Evolutionary conservation across 2,329 filamentous ascomycete genomes (phyloP).

Genomic region (Parastagonospora nodorum): DNA sequence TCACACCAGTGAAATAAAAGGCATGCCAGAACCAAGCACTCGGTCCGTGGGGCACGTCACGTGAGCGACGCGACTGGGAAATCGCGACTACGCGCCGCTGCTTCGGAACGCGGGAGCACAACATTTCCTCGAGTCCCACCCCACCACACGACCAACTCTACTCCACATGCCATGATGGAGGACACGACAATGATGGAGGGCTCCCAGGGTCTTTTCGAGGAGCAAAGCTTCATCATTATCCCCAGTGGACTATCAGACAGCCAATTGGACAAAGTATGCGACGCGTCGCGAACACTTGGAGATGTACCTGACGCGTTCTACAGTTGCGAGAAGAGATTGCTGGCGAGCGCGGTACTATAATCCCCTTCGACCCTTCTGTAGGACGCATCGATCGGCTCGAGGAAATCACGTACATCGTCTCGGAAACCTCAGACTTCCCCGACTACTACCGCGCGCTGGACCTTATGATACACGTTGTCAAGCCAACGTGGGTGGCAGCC

Average conservation of each 20-base stretch:
- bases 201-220: constrained; percentile 45
- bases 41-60: constrained; percentile 14
- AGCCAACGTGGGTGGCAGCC: constrained; percentile 75
- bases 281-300: constrained; percentile 19
- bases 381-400: constrained; percentile 49
- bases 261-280: constrained; percentile 31
- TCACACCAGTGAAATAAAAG: neutral
- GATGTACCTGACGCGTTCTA: constrained; percentile 20
- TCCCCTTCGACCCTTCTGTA: constrained; percentile 45
- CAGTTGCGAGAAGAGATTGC: constrained; percentile 55
- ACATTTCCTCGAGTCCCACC: constrained; percentile 3
- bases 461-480: constrained; percentile 82
- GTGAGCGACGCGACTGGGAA: constrained; percentile 16
- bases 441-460: constrained; percentile 77
- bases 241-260: constrained; percentile 45
- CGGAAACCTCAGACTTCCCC: constrained; percentile 88
- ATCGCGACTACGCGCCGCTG: constrained; percentile 7
- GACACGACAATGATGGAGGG: constrained; percentile 38
- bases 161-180: constrained; percentile 30
- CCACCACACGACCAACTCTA: constrained; percentile 2
- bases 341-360: constrained; percentile 55
- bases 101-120: neutral
- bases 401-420: constrained; percentile 67
- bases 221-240: constrained; percentile 51
- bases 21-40: neutral